phyloP scores from a whole-genome alignment of 305 asterid genomes.

The Fraxinus nigra region DNA sequence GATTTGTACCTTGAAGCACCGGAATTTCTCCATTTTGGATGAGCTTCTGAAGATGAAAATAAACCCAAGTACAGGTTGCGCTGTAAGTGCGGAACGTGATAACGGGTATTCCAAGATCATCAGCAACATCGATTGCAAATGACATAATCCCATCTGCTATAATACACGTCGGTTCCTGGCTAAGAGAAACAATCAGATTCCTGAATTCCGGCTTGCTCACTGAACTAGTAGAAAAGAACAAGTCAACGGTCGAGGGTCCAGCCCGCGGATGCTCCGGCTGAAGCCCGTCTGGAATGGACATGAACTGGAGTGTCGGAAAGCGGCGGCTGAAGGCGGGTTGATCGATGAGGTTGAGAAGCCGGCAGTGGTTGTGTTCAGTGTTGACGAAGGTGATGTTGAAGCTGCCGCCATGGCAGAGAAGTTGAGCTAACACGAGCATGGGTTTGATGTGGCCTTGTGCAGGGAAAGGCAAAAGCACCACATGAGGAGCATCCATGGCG shows the following conservation, averaged over 20 bases:
- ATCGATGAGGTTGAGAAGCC: conserved; percentile 15
- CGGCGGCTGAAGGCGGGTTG: conserved; percentile 21
- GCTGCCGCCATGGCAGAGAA: conserved; percentile 29
- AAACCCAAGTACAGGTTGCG: conserved; percentile 43
- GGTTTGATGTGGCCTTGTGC: conserved; percentile 54
- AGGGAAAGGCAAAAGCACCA: conserved; percentile 39
- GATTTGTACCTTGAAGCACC: conserved; percentile 27
- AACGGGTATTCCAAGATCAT: conserved; percentile 34
- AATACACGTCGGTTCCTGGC: conserved; percentile 35
- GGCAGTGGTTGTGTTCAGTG: conserved; percentile 38
- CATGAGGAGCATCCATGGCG: conserved; percentile 28
- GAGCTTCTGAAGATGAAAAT: conserved; percentile 35
- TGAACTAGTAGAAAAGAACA: conserved; percentile 20
- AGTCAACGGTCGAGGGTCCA: conserved; percentile 19
- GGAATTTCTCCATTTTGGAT: conserved; percentile 35
- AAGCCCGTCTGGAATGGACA: conserved; percentile 43
- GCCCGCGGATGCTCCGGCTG: conserved; percentile 39
- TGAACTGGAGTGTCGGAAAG: conserved; percentile 28
- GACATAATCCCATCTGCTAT: conserved; percentile 42
- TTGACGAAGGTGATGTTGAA: conserved; percentile 37
- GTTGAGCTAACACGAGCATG: conserved; percentile 45
- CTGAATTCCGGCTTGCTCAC: conserved; percentile 23
- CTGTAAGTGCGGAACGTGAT: conserved; percentile 41
- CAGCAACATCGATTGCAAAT: conserved; percentile 42
- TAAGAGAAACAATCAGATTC: conserved; percentile 25